Evolutionary conservation across 2,329 filamentous ascomycete species (phyloP).

Genomic region (Fusarium burgessii): DNA sequence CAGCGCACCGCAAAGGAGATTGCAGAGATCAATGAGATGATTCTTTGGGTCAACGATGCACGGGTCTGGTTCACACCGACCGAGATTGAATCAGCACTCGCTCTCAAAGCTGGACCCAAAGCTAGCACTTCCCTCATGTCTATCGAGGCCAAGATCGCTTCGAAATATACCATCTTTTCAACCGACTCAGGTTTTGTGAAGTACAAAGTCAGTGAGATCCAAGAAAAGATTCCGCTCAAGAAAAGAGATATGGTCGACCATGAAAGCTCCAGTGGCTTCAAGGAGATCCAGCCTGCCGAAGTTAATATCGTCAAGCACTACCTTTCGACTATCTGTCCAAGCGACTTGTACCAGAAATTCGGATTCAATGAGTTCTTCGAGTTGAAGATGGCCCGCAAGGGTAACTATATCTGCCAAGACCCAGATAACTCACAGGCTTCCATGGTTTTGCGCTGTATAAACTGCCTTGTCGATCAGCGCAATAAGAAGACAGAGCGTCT

Average conservation of each 20-base stretch:
- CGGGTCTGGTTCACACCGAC: neutral
- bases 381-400: neutral
- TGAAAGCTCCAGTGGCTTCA: neutral
- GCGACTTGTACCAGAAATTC: neutral
- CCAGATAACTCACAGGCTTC: neutral
- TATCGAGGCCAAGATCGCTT: neutral
- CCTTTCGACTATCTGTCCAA: neutral
- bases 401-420: neutral
- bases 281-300: neutral
- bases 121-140: neutral
- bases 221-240: neutral
- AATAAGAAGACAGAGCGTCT: neutral
- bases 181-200: fast-evolving
- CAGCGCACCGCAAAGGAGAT: neutral
- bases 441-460: neutral
- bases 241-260: neutral
- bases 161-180: neutral
- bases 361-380: neutral
- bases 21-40: neutral
- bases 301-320: neutral
- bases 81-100: neutral
- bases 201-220: neutral
- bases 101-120: neutral
- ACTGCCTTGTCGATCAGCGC: neutral
- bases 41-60: neutral